A percentile compares a stretch with the other conserved stretches of the same genome.
These are phyloP conservation scores for Rhododendron williamsianum DNA, from an alignment of 148 eudicot genomes.

Conservation along the genomic window DNA sequence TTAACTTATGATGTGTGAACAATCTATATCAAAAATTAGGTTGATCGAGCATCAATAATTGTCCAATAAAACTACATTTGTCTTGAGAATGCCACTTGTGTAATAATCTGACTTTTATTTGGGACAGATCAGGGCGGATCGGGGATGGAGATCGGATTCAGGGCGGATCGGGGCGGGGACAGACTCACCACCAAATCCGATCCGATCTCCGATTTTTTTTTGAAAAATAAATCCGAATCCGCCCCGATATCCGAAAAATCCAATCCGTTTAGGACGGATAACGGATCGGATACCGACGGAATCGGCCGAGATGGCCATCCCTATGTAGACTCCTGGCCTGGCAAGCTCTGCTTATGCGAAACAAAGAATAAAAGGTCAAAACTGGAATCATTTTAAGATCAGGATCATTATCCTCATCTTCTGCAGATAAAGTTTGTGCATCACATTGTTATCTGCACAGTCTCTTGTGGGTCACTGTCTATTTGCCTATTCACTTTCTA, in stretches of 20 bases:
- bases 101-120: background rate
- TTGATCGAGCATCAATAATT: no score
- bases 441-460: constrained; percentile 3
- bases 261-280: no score
- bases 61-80: background rate
- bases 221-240: background rate
- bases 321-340: no score
- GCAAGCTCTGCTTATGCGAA: background rate
- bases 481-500: background rate
- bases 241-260: no score
- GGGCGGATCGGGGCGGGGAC: no score
- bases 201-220: no score
- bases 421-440: background rate
- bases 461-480: background rate
- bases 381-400: background rate
- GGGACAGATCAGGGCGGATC: background rate
- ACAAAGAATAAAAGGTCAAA: background rate
- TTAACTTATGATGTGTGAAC: background rate
- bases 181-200: no score
- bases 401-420: background rate
- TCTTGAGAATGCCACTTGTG: background rate
- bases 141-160: no score
- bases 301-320: no score
- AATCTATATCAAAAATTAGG: background rate
- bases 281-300: no score